A percentile compares a stretch with the other conserved stretches of the same genome.
Evolutionary conservation across 257 asterid genomes (phyloP).

Genomic region (Rubia yunnanensis): DNA sequence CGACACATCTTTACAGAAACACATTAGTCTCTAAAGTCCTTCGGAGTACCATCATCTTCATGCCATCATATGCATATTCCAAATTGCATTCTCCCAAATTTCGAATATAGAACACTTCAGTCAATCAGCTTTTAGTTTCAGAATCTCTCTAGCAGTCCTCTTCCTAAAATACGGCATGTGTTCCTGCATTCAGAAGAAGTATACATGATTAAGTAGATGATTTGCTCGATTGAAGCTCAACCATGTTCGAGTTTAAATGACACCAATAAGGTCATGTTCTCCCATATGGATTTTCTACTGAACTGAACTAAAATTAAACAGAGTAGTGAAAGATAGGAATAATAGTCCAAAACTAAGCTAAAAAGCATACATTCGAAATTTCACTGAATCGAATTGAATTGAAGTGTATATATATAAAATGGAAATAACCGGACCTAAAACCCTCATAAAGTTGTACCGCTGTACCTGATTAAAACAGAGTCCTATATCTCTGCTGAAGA

Average conservation of each 20-base stretch:
- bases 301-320: too few relatives aligned
- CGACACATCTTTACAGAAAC: not conserved
- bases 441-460: too few relatives aligned
- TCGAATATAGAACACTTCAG: not conserved
- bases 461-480: slow-evolving; percentile 83
- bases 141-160: slow-evolving; percentile 77
- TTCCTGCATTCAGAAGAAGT: slow-evolving; percentile 23
- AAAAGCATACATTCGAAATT: too few relatives aligned
- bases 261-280: too few relatives aligned
- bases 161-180: slow-evolving; percentile 79
- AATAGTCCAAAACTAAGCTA: too few relatives aligned
- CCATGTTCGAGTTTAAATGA: not conserved
- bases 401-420: too few relatives aligned
- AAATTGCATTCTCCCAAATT: not conserved
- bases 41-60: not conserved
- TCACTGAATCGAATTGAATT: too few relatives aligned
- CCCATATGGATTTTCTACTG: too few relatives aligned
- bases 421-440: too few relatives aligned
- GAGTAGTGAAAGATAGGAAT: too few relatives aligned
- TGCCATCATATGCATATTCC: not conserved
- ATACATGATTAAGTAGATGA: not conserved
- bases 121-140: slow-evolving; percentile 69
- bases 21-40: not conserved
- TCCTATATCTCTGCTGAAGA: slow-evolving; percentile 78
- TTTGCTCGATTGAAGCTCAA: not conserved